A percentile compares a stretch with the other conserved stretches of the same genome.
Evolutionary conservation across 306 rosid species (phyloP).

Genomic region (Quercus robur): DNA sequence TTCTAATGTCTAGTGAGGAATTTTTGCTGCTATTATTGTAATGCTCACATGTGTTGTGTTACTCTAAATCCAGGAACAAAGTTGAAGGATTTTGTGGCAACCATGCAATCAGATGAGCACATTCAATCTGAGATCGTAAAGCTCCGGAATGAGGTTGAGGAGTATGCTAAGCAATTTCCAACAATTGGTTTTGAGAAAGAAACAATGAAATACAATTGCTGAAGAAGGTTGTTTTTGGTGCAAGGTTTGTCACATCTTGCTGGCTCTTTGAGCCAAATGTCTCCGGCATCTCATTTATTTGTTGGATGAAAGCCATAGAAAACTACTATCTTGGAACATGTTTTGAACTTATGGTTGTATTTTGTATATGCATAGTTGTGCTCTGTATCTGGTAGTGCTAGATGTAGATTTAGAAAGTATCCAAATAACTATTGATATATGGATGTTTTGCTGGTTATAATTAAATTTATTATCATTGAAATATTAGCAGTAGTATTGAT

Average conservation of each 20-base stretch:
- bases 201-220: slow-evolving; percentile 69
- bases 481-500: no score
- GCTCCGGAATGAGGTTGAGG: slow-evolving; percentile 72
- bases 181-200: slow-evolving; percentile 76
- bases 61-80: slow-evolving; percentile 56
- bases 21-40: not conserved
- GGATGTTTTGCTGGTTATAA: no score
- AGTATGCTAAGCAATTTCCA: slow-evolving; percentile 80
- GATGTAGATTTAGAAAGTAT: no score
- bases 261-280: not conserved
- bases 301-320: not conserved
- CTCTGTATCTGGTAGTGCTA: no score
- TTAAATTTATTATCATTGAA: no score
- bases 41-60: slow-evolving; percentile 18
- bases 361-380: no score
- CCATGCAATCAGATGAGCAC: slow-evolving; percentile 59
- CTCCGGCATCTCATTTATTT: not conserved
- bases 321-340: not conserved
- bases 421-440: no score
- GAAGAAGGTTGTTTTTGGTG: slow-evolving; percentile 20
- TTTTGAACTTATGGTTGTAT: not conserved
- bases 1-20: not conserved
- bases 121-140: slow-evolving; percentile 60
- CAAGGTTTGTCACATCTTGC: not conserved
- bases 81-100: slow-evolving; percentile 81